Evolutionary conservation across 257 asterid species (phyloP), one percentile per base, ranked within the genome.

Genomic region (Solanum rostratum): DNA sequence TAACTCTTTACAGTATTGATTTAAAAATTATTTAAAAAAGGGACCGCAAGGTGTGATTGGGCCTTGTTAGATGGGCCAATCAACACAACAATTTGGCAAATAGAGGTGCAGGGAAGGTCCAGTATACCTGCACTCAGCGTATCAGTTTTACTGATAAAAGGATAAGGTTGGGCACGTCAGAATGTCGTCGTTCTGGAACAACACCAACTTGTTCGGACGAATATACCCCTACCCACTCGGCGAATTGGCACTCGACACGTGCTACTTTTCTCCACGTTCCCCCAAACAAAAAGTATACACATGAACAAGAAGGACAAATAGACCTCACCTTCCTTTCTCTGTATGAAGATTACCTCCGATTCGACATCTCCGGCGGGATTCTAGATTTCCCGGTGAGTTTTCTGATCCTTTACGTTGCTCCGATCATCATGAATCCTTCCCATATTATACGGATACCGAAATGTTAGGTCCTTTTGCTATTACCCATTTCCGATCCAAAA

Each of bases 381-480:
- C 24, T 74, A 14, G 41, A 16, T 74, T 74, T 74, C 22, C 59
- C 59, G 82, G 63, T 50, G 27, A 78, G 45, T 78, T 78, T 76
- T 27, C 7, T 45, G 24, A 50, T 30, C 7, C 14, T 1, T 49
- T 7, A 11, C 37, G 27, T 9, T 15, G 24, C 15, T 74, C 43
- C 46, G 43, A 49, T 29, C 45, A 29, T 5, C n/a, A 49, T 76
- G 82, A 43, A 12, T 73, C 39, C 22, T 73, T n/a, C 13, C 0
- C n/a, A 14, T 74, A 24, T 22, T 16, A 3, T 74, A 46, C 39
- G 41, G 7, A 27, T 33, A 16, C 82, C 83, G 92, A 89, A 83
- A 92, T 93, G 97, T 79, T 89, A 87, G 90, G 87, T 86, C 90
- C 89, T 5, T 89, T 83, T 85, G 81, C 85, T 81, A 57, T 85